Percentiles rank a stretch among this genome's conserved stretches.
These are phyloP conservation scores for Linnemannia schmuckeri DNA, from an alignment of 192 early-diverging fungal genomes.

Conservation along the genomic window DNA sequence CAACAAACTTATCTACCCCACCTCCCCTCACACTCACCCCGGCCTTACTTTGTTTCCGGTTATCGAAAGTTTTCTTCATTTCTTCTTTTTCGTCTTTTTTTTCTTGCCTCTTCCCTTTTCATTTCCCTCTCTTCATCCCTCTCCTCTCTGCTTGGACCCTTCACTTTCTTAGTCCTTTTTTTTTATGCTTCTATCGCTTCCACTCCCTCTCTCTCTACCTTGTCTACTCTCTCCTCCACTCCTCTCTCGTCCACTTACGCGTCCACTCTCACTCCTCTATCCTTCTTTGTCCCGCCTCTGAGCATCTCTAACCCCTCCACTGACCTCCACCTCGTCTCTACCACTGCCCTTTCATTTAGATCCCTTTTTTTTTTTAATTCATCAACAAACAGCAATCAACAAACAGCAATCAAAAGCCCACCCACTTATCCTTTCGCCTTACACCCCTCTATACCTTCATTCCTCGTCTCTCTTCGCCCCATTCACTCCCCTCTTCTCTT, in stretches of 20 bases:
- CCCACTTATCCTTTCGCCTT: neutral
- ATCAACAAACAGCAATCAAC: too few relatives aligned
- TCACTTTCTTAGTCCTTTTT: neutral
- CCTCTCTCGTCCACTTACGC: neutral
- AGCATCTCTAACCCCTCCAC: too few relatives aligned
- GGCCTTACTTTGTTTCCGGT: neutral
- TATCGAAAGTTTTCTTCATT: neutral
- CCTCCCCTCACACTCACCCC: neutral
- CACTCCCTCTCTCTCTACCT: neutral
- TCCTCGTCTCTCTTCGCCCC: neutral
- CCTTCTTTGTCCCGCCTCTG: too few relatives aligned
- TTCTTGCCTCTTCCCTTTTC: neutral
- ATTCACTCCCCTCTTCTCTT: neutral
- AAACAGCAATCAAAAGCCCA: neutral
- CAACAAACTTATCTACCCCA: too few relatives aligned
- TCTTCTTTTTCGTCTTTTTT: neutral
- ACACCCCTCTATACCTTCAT: neutral
- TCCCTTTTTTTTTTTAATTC: neutral
- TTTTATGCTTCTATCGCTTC: neutral
- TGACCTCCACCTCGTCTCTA: too few relatives aligned
- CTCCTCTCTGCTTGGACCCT: neutral
- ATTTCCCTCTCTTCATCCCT: neutral
- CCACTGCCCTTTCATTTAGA: neutral
- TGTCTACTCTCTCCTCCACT: neutral
- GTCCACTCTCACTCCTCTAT: too few relatives aligned